Conservation (phyloP, 306 rosid genomes). For the Glycyrrhiza uralensis region DNA sequence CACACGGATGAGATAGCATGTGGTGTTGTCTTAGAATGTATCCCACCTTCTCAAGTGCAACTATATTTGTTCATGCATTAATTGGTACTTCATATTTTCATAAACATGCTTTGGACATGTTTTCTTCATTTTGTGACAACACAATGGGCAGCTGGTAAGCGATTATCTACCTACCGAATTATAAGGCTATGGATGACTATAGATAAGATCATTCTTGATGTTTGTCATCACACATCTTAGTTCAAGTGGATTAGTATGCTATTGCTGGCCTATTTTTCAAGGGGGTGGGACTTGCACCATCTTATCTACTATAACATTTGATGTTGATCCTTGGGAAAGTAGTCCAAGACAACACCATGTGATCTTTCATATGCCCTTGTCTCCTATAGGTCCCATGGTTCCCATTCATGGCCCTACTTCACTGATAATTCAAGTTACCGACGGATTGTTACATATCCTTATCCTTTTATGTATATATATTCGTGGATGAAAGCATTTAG, state of each 20-base stretch:
- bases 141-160: not conserved
- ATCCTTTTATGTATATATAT: slow-evolving; percentile 32
- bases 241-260: not conserved
- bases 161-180: not conserved
- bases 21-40: no score
- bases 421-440: not conserved
- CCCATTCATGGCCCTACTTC: not conserved
- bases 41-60: not conserved
- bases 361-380: slow-evolving; percentile 22
- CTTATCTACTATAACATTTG: not conserved
- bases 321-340: not conserved
- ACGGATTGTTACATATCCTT: not conserved
- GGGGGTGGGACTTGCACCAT: not conserved
- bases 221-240: not conserved
- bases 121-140: not conserved
- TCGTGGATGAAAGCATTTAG: not conserved
- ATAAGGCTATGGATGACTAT: not conserved
- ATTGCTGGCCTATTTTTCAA: not conserved
- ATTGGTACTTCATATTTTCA: not conserved
- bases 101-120: slow-evolving; percentile 20
- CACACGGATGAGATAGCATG: no score
- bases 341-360: slow-evolving; percentile 32
- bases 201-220: not conserved
- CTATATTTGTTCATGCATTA: not conserved
- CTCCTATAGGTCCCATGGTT: slow-evolving; percentile 2